These are phyloP conservation scores for Aspergillus ibericus DNA, from an alignment of 2,329 filamentous ascomycete genomes.

Conservation along the genomic window DNA sequence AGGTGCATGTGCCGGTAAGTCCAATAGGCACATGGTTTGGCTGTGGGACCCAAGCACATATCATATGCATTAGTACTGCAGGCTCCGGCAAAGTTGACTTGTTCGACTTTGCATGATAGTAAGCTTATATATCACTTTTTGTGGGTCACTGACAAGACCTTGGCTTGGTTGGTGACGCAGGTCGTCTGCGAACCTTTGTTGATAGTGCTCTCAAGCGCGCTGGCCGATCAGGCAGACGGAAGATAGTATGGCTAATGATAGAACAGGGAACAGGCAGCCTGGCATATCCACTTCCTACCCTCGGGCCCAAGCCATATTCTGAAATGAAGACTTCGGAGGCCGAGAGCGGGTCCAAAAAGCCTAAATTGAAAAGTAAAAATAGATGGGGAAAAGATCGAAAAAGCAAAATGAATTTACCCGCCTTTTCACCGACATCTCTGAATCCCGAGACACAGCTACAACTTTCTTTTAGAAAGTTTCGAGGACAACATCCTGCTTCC, in stretches of 20 bases:
- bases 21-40: constrained; percentile 16
- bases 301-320: background rate
- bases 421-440: background rate
- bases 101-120: constrained; percentile 10
- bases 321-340: background rate
- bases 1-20: constrained; percentile 16
- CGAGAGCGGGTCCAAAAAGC: background rate
- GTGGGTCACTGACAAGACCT: background rate
- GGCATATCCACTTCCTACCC: background rate
- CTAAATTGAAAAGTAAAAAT: background rate
- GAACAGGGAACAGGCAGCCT: background rate
- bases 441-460: background rate
- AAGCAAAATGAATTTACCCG: background rate
- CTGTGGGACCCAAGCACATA: constrained; percentile 12
- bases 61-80: constrained; percentile 18
- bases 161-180: constrained; percentile 5
- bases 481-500: background rate
- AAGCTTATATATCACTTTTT: constrained; percentile 18
- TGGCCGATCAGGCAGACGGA: constrained; percentile 7
- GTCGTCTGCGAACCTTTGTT: constrained; percentile 9
- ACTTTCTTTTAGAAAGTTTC: background rate
- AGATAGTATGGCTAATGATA: background rate
- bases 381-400: background rate
- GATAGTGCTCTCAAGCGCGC: constrained; percentile 1
- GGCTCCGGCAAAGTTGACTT: constrained; percentile 14